Evolutionary conservation across 148 eudicot species (phyloP).

Genomic region (Cornus florida): DNA sequence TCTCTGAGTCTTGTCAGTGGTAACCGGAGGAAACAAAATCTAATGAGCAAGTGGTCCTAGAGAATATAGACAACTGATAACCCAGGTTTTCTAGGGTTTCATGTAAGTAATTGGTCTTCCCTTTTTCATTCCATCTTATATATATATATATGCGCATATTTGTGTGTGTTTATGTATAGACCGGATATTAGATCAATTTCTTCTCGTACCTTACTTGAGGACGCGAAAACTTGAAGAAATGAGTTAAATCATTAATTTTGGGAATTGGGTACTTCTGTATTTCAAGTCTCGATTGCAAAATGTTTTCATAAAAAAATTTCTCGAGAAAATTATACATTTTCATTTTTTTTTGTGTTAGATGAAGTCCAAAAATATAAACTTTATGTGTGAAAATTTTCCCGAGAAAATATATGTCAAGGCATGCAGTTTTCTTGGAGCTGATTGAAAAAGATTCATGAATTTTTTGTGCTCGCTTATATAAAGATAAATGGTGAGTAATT

Average conservation of each 20-base stretch:
- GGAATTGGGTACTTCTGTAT: not conserved
- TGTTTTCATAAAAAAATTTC: not conserved
- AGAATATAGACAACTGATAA: too few species aligned
- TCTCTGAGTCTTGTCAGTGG: too few species aligned
- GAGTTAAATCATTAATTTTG: not conserved
- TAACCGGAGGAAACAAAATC: too few species aligned
- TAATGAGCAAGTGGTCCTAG: too few species aligned
- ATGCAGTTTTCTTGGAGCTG: not conserved
- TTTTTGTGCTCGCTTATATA: not conserved
- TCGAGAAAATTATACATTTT: not conserved
- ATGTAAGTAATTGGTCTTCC: not conserved
- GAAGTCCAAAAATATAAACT: not conserved
- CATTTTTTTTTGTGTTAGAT: not conserved
- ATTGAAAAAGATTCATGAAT: not conserved
- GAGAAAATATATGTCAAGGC: not conserved
- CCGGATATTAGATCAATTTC: not conserved
- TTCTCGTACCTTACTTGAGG: not conserved
- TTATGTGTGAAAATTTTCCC: not conserved
- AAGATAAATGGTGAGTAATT: not conserved
- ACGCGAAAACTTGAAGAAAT: not conserved
- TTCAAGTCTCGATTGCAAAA: not conserved
- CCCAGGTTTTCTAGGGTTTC: not conserved
- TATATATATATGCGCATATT: not conserved
- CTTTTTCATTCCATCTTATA: not conserved
- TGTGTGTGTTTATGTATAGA: too few species aligned